These are phyloP conservation scores for Penicillium sp. DNA, from an alignment of 2,329 filamentous ascomycete genomes.

Conservation along the genomic window DNA sequence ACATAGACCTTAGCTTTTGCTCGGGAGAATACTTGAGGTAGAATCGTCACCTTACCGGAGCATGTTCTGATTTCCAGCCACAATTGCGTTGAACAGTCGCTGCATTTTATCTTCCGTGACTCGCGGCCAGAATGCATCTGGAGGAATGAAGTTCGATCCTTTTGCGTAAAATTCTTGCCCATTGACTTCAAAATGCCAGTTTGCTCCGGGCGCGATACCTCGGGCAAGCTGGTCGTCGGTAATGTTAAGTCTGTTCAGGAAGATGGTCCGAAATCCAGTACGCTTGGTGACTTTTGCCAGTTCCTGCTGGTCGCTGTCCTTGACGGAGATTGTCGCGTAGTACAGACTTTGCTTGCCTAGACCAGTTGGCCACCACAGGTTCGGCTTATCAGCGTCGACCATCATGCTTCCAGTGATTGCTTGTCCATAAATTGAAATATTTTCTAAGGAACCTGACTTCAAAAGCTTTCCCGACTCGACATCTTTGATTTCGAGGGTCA, in stretches of 20 bases:
- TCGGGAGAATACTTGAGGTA: background rate
- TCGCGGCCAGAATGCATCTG: constrained; percentile 64
- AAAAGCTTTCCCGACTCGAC: constrained; percentile 42
- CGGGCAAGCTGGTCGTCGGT: constrained; percentile 55
- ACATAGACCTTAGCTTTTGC: background rate
- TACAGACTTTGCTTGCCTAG: constrained; percentile 62
- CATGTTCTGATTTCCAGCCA: constrained; percentile 66
- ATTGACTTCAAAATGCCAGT: constrained; percentile 69
- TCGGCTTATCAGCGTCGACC: constrained; percentile 49
- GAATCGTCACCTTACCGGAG: constrained; percentile 41
- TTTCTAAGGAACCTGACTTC: constrained; percentile 40
- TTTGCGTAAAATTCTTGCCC: constrained; percentile 66
- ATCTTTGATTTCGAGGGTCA: constrained; percentile 54
- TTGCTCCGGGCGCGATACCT: constrained; percentile 59
- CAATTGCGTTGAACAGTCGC: constrained; percentile 57
- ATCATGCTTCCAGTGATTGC: constrained; percentile 54
- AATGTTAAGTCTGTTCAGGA: constrained; percentile 59
- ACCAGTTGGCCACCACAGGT: constrained; percentile 64
- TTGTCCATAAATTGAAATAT: constrained; percentile 45
- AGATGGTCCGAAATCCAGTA: constrained; percentile 64
- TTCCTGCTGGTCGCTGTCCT: constrained; percentile 37
- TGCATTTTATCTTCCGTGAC: constrained; percentile 57
- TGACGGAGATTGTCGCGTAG: constrained; percentile 54
- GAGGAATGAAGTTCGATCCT: constrained; percentile 65
- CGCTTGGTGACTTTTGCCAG: constrained; percentile 55